Evolutionary conservation across 2,329 filamentous ascomycete genomes (phyloP), one percentile per base, ranked within the genome.

Genomic region (Penicillium sp.): DNA sequence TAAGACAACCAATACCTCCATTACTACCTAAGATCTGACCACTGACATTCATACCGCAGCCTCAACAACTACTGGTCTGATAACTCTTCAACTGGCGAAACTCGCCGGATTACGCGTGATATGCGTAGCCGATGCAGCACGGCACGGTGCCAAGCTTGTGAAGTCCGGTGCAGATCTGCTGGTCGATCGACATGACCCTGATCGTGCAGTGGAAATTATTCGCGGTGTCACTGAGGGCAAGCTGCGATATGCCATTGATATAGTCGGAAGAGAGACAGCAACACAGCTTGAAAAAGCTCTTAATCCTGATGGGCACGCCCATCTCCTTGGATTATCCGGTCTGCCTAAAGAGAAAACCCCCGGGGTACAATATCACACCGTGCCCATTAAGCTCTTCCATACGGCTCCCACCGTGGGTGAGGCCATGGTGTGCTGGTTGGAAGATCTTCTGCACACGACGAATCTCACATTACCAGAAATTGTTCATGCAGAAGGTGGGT

Each of bases 301-400:
- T 1, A 65, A 73, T 17, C 41, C 53, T 6, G 56, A 59, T 2
- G 58, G 61, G 1, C 65, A 71, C 2, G 73, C 80, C 1, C 89
- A 92, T 71, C 76, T 92, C 0, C 80, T 91, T 0, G 88, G 89
- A 0, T 66, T 92, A 45, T 85, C 85, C 0, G 89, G 88, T 0
- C 63, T 90, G 3, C 89, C 89, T 0, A 90, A 89, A 67, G 76
- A 75, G 4, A 72, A 74, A 1, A 71, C 73, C 0, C 53, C 73
- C 0, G 80, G 80, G 0, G 77, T 86, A 0, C 70, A 77, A 6
- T 81, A 86, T 56, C 88, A 91, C 67, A 84, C 80, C 0, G 86
- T 92, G 0, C 89, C 89, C 0, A 89, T 93, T 60, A 92, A 92
- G 72, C 67, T 90, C 4, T 92, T 90, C 67, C 89, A 93, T 67